These are phyloP conservation scores for Psilocybe cyanescens DNA, from an alignment of 768 basidiomycete genomes.

Conservation along the genomic window DNA sequence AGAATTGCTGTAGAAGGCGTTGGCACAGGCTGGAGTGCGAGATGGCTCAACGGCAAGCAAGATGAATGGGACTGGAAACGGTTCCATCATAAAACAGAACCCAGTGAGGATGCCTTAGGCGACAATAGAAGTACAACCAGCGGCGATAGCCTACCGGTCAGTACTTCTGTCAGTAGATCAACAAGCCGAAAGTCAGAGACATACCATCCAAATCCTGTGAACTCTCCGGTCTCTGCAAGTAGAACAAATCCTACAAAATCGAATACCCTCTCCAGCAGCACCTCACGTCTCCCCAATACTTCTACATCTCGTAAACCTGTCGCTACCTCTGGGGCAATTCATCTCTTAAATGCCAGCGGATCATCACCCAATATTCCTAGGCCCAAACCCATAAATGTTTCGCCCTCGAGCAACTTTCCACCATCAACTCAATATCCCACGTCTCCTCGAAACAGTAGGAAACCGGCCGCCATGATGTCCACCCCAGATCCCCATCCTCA, in stretches of 20 bases:
- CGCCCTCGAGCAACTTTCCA: conserved; percentile 36
- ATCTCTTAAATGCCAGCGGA: conserved; percentile 22
- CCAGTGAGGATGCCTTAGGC: conserved; percentile 33
- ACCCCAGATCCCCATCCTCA: conserved; percentile 72
- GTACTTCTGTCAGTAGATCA: conserved; percentile 31
- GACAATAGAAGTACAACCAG: conserved; percentile 56
- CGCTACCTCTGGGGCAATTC: conserved; percentile 23
- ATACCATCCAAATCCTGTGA: conserved; percentile 22
- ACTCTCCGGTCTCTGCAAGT: conserved; percentile 23
- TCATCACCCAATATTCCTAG: conserved; percentile 32
- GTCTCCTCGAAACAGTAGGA: conserved; percentile 49
- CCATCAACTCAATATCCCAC: conserved; percentile 47
- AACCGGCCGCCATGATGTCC: conserved; percentile 33
- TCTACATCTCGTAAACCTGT: conserved; percentile 23
- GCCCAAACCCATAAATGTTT: conserved; percentile 45
- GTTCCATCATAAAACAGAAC: conserved; percentile 44
- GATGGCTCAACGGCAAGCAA: conserved; percentile 51
- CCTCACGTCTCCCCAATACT: neutral
- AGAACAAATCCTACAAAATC: conserved; percentile 27
- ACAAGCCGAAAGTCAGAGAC: conserved; percentile 34
- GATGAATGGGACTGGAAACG: conserved; percentile 77
- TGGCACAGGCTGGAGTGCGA: conserved; percentile 68
- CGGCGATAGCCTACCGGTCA: conserved; percentile 46
- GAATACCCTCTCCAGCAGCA: conserved; percentile 21
- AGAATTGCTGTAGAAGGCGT: conserved; percentile 67